Conservation (phyloP, 306 rosid species). For the Rosa lucieae region DNA sequence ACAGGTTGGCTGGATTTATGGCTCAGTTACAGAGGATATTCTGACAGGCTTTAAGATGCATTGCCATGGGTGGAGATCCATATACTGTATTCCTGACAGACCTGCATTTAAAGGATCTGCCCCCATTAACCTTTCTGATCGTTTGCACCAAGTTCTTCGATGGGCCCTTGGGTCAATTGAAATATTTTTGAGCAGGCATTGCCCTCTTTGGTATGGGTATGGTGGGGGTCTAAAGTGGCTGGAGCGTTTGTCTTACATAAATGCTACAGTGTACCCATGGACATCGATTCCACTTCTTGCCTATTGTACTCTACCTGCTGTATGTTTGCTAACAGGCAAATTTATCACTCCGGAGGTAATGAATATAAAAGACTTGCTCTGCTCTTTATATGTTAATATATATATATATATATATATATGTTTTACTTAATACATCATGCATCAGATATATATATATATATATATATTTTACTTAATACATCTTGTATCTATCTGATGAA, state of each 20-base stretch:
- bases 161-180: conserved; percentile 78
- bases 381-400: neutral
- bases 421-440: neutral
- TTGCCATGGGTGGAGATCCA: conserved; percentile 80
- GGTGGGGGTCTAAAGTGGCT: conserved; percentile 69
- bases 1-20: conserved; percentile 86
- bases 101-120: conserved; percentile 58
- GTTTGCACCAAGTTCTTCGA: conserved; percentile 56
- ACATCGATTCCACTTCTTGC: conserved; percentile 68
- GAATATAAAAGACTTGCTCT: neutral
- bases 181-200: conserved; percentile 68
- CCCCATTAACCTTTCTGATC: conserved; percentile 48
- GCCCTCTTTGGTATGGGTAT: conserved; percentile 83
- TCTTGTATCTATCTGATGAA: conserved; percentile 1
- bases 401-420: too few species aligned
- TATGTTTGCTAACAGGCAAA: conserved; percentile 70
- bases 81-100: conserved; percentile 56
- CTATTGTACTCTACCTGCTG: conserved; percentile 69
- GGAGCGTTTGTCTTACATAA: conserved; percentile 63
- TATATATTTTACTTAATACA: neutral
- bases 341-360: conserved; percentile 70
- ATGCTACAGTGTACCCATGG: conserved; percentile 66
- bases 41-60: conserved; percentile 81
- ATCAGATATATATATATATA: neutral
- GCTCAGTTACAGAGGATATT: conserved; percentile 67